phyloP scores from a whole-genome alignment of 1,139 yeast genomes.

The Blastobotrys arbuscula region DNA sequence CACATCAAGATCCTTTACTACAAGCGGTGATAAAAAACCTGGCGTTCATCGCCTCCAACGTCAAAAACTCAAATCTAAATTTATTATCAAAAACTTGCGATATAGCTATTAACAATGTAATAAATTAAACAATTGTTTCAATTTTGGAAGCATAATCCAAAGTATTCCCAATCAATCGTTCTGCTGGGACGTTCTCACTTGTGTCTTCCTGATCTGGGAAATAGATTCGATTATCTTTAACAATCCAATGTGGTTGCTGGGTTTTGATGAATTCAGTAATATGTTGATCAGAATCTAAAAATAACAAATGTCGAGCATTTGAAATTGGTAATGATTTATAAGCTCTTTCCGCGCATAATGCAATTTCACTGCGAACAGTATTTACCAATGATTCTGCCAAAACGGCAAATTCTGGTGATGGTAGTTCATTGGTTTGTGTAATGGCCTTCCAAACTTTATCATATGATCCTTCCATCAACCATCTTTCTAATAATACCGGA shows the following conservation, averaged over 20 bases:
- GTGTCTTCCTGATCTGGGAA: constrained; percentile 39
- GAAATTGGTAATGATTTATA: constrained; percentile 71
- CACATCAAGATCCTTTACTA: constrained; percentile 7
- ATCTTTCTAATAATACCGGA: constrained; percentile 84
- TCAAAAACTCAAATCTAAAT: constrained; percentile 6
- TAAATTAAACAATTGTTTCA: constrained; percentile 63
- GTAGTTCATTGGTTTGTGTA: constrained; percentile 42
- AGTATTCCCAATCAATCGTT: constrained; percentile 53
- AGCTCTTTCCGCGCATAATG: constrained; percentile 78
- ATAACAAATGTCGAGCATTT: constrained; percentile 77
- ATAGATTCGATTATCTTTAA: constrained; percentile 52
- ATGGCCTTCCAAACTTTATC: constrained; percentile 85
- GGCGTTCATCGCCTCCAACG: constrained; percentile 16
- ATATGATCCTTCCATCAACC: constrained; percentile 95
- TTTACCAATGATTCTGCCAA: constrained; percentile 50
- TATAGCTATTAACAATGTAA: constrained; percentile 4
- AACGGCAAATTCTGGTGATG: constrained; percentile 42
- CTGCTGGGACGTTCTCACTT: constrained; percentile 28
- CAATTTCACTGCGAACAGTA: constrained; percentile 81
- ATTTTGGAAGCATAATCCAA: constrained; percentile 79
- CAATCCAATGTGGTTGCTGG: constrained; percentile 58
- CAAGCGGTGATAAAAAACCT: constrained; percentile 11
- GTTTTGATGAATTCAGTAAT: constrained; percentile 52
- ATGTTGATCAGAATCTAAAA: constrained; percentile 63
- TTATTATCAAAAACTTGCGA: constrained; percentile 2